Conservation (phyloP, 345 rosid genomes). For the Eucalyptus virginea region DNA sequence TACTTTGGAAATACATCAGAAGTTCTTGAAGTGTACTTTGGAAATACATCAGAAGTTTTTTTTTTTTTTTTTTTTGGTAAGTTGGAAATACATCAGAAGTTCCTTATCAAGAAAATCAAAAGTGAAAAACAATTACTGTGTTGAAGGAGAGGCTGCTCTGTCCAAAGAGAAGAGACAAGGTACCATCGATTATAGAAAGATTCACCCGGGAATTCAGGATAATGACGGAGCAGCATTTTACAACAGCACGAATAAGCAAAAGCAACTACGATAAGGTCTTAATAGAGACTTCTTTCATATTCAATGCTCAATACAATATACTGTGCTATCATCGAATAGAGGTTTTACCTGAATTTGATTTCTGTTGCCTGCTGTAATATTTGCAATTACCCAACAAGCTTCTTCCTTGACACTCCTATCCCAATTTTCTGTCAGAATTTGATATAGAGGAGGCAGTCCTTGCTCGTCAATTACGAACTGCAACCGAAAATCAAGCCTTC, state of each 20-base stretch:
- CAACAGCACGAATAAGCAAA: background rate
- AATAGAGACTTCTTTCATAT: background rate
- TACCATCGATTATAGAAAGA: background rate
- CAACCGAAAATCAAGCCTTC: background rate
- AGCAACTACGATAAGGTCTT: background rate
- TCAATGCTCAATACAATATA: background rate
- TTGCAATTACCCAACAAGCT: conserved; percentile 84
- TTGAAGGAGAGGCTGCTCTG: background rate
- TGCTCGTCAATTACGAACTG: conserved; percentile 68
- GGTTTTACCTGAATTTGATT: conserved; percentile 16
- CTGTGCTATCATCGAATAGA: background rate
- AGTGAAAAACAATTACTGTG: background rate
- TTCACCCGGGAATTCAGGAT: background rate
- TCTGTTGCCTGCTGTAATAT: conserved; percentile 70
- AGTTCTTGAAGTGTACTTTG: background rate
- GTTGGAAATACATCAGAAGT: background rate
- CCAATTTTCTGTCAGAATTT: conserved; percentile 49
- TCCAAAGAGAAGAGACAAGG: background rate
- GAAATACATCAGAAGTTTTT: too few relatives aligned
- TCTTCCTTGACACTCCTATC: conserved; percentile 62
- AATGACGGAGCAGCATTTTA: background rate
- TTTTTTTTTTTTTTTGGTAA: too few relatives aligned
- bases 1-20: background rate
- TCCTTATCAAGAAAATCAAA: background rate
- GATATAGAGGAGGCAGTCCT: conserved; percentile 48